These are phyloP conservation scores for Kalanchoe fedtschenkoi DNA, from an alignment of 164 flowering plant species.

Conservation along the genomic window DNA sequence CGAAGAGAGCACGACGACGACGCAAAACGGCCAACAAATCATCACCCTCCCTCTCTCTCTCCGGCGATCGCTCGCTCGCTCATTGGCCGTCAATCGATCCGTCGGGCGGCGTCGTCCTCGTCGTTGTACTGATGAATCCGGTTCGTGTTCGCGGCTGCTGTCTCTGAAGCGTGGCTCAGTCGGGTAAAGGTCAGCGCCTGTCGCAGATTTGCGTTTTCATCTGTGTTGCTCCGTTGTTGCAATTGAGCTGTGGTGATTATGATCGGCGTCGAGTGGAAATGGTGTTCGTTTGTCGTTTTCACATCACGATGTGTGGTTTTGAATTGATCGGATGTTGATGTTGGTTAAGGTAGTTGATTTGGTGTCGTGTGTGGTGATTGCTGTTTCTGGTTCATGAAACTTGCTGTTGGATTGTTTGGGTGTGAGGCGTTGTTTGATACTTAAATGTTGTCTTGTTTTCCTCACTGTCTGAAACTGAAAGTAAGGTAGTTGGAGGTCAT, in stretches of 20 bases:
- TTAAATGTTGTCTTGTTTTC: background rate
- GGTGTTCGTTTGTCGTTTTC: no score
- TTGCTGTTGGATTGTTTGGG: no score
- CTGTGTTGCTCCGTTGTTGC: background rate
- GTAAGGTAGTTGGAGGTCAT: no score
- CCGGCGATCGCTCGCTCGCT: no score
- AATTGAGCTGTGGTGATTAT: background rate
- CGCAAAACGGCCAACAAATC: background rate
- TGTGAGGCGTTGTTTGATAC: background rate
- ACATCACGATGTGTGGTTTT: no score
- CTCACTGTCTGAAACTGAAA: no score
- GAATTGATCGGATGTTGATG: no score
- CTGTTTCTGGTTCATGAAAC: no score
- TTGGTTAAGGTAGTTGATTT: no score
- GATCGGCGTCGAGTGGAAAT: background rate
- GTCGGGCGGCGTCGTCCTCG: no score
- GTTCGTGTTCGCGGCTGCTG: no score
- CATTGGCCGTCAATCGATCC: background rate
- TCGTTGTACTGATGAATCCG: background rate
- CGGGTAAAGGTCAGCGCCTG: background rate
- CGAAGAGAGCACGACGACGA: background rate
- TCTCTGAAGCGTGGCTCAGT: background rate
- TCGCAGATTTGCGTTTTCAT: background rate
- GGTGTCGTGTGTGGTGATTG: no score
- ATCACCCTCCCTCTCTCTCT: background rate